Percentiles rank a stretch among this genome's conserved stretches.
phyloP scores from a whole-genome alignment of 2,329 filamentous ascomycete species.

The Xylaria sp. region DNA sequence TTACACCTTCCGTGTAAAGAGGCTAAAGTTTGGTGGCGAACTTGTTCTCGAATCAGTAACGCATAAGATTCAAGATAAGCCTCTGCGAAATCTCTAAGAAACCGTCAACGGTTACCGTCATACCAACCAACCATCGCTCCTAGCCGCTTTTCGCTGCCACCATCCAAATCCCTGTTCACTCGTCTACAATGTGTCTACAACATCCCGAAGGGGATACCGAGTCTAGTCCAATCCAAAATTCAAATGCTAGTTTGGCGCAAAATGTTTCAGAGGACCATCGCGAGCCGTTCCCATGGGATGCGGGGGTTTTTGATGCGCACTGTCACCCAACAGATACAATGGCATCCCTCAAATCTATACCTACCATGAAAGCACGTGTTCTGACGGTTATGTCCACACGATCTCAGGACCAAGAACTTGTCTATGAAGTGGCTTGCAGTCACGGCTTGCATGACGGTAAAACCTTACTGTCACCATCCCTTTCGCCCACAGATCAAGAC shows the following conservation, averaged over 20 bases:
- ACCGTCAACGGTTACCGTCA: background rate
- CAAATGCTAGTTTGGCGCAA: slow-evolving; percentile 25
- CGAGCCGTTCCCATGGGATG: slow-evolving; percentile 72
- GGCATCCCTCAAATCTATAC: slow-evolving; percentile 66
- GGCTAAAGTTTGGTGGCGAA: background rate
- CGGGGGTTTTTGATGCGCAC: slow-evolving; percentile 80
- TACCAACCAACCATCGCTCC: slow-evolving; percentile 10
- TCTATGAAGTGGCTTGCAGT: slow-evolving; percentile 67
- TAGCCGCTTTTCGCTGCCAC: background rate
- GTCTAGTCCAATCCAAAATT: slow-evolving; percentile 12
- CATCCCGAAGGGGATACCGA: slow-evolving; percentile 38
- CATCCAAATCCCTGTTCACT: background rate
- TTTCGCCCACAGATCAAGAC: slow-evolving; percentile 42
- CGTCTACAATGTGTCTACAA: slow-evolving; percentile 44
- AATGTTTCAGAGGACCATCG: slow-evolving; percentile 12
- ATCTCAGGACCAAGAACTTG: slow-evolving; percentile 78
- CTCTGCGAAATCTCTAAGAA: background rate
- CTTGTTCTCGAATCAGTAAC: background rate
- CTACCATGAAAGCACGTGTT: slow-evolving; percentile 71
- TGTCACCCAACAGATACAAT: slow-evolving; percentile 87
- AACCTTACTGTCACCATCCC: slow-evolving; percentile 34
- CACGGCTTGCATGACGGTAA: slow-evolving; percentile 58
- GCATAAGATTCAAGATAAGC: background rate
- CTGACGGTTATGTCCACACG: slow-evolving; percentile 83
- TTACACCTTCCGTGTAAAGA: background rate